These are phyloP conservation scores for Haplosporangium sp. DNA, from an alignment of 371 early-diverging fungal species.

Conservation along the genomic window DNA sequence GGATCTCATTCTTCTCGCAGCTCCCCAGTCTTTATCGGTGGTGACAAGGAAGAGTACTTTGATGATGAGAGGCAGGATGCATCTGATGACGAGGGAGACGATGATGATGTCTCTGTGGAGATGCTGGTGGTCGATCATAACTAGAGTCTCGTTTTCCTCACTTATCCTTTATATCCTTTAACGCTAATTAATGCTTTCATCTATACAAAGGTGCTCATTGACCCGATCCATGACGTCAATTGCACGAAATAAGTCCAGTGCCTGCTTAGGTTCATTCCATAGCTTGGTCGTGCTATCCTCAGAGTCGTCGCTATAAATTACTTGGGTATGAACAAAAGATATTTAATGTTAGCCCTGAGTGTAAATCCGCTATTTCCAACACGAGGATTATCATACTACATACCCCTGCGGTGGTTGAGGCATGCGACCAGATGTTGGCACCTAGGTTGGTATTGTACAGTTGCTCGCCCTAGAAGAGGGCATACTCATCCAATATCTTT, in stretches of 20 bases:
- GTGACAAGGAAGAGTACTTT: constrained; percentile 52
- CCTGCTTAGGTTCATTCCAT: constrained; percentile 37
- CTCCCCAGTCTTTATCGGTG: constrained; percentile 17
- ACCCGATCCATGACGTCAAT: constrained; percentile 73
- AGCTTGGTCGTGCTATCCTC: constrained; percentile 52
- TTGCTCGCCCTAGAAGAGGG: constrained; percentile 77
- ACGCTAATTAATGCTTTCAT: no score
- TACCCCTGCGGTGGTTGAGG: constrained; percentile 78
- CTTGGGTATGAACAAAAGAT: constrained; percentile 1
- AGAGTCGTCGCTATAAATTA: constrained; percentile 75
- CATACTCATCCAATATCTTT: constrained; percentile 63
- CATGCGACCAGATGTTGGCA: constrained; percentile 76
- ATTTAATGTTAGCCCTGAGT: no score
- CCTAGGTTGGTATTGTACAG: constrained; percentile 72
- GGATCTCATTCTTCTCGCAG: neutral
- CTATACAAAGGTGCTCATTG: constrained; percentile 62
- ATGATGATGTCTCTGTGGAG: constrained; percentile 44
- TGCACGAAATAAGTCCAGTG: constrained; percentile 62
- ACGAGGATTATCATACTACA: no score
- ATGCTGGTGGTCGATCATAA: constrained; percentile 40
- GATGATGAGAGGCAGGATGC: constrained; percentile 35
- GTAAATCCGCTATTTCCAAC: no score
- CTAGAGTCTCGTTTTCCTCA: neutral
- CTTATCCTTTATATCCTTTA: no score
- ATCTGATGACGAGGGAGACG: constrained; percentile 48